Evolutionary conservation across 1,284 basidiomycete genomes (phyloP).

Genomic region (Leccinum angustisporum): DNA sequence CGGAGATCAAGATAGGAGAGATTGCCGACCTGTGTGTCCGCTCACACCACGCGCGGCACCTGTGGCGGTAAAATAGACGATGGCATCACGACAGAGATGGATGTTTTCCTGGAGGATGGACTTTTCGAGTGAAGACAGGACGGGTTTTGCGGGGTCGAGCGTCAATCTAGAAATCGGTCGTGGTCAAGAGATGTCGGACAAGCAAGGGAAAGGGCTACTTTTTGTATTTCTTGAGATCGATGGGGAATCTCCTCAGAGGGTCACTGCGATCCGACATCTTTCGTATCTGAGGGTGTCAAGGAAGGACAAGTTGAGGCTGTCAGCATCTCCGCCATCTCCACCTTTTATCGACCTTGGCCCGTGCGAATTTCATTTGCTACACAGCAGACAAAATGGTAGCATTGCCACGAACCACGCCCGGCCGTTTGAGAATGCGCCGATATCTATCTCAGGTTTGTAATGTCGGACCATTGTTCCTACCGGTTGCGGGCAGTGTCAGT

Average conservation of each 20-base stretch:
- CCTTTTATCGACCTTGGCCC: constrained; percentile 21
- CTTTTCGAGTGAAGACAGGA: constrained; percentile 61
- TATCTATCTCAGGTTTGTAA: not conserved
- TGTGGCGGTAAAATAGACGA: constrained; percentile 80
- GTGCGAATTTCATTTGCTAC: constrained; percentile 26
- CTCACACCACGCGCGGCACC: constrained; percentile 80
- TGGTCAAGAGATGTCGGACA: constrained; percentile 5
- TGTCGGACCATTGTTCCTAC: too few relatives aligned
- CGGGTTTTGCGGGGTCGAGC: constrained; percentile 66
- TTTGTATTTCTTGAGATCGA: constrained; percentile 74
- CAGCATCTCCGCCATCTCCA: not conserved
- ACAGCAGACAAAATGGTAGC: not conserved
- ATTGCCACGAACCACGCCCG: not conserved
- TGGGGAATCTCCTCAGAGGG: constrained; percentile 56
- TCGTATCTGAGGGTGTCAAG: too few relatives aligned
- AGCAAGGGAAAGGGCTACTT: constrained; percentile 44
- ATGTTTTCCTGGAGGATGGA: constrained; percentile 65
- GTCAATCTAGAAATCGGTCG: constrained; percentile 47
- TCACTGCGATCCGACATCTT: constrained; percentile 16
- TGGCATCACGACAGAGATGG: constrained; percentile 76
- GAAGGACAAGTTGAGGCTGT: not conserved
- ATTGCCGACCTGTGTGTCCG: constrained; percentile 68
- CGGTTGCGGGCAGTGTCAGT: too few relatives aligned
- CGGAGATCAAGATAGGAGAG: not conserved
- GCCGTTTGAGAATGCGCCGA: not conserved